These are phyloP conservation scores for Ziziphus jujuba DNA, from an alignment of 306 rosid genomes.

Conservation along the genomic window DNA sequence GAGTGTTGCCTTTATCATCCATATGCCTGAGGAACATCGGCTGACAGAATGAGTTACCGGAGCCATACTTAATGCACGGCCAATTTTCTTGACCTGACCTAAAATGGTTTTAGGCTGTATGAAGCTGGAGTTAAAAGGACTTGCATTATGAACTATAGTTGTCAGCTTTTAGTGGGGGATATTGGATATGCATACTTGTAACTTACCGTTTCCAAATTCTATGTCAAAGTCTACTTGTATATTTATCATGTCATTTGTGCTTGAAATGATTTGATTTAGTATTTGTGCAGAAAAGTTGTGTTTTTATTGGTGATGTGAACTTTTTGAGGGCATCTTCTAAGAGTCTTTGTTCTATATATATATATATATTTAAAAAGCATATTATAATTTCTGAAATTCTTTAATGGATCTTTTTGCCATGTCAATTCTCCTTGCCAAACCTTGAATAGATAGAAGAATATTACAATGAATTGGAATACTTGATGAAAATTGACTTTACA, in stretches of 20 bases:
- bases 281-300: conserved; percentile 8
- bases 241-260: conserved; percentile 32
- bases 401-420: no score
- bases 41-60: conserved; percentile 1
- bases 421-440: no score
- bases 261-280: not conserved
- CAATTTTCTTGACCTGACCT: conserved; percentile 3
- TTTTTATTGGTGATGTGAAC: not conserved
- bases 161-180: conserved; percentile 25
- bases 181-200: conserved; percentile 24
- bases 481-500: no score
- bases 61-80: conserved; percentile 9
- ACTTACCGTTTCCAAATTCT: conserved; percentile 22
- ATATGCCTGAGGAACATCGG: conserved; percentile 24
- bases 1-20: conserved; percentile 26
- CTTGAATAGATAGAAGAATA: no score
- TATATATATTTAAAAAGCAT: no score
- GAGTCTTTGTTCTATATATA: no score
- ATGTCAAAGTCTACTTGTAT: conserved; percentile 50
- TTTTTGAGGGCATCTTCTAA: no score
- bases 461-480: no score
- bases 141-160: conserved; percentile 20
- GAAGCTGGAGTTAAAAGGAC: conserved; percentile 29
- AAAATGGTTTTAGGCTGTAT: conserved; percentile 28
- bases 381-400: no score